These are phyloP conservation scores for Evernia prunastri DNA, from an alignment of 495 filamentous ascomycete genomes.

Conservation along the genomic window DNA sequence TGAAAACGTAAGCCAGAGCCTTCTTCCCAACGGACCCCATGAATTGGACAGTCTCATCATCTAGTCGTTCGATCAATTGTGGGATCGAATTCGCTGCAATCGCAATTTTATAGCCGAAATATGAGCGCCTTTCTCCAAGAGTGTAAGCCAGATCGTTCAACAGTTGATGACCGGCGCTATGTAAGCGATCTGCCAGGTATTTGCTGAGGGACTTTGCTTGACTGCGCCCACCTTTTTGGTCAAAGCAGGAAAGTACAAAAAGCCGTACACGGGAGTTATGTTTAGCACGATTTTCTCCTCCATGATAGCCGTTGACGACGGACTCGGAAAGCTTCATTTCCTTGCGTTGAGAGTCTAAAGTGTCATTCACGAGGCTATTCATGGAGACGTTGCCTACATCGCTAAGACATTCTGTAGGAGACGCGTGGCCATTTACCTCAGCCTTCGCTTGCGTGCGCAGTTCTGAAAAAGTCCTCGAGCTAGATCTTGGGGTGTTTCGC, in stretches of 20 bases:
- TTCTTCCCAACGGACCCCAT: constrained; percentile 15
- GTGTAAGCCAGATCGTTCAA: constrained; percentile 30
- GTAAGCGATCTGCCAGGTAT: constrained; percentile 1
- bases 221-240: background rate
- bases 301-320: background rate
- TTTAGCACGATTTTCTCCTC: background rate
- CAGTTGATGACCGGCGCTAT: background rate
- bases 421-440: background rate
- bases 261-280: background rate
- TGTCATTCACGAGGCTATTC: background rate
- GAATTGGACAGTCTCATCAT: constrained; percentile 14
- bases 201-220: constrained; percentile 1
- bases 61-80: background rate
- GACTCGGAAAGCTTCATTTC: background rate
- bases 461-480: background rate
- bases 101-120: constrained; percentile 26
- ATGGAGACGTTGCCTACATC: background rate
- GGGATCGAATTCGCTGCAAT: constrained; percentile 18
- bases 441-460: background rate
- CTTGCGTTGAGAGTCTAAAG: background rate
- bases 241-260: constrained; percentile 6
- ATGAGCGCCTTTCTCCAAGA: constrained; percentile 28
- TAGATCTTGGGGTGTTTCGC: background rate
- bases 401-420: constrained; percentile 13
- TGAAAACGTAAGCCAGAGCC: constrained; percentile 8